Evolutionary conservation across 257 asterid genomes (phyloP), one percentile per base, ranked within the genome.

Genomic region (Ophiorrhiza pumila): DNA sequence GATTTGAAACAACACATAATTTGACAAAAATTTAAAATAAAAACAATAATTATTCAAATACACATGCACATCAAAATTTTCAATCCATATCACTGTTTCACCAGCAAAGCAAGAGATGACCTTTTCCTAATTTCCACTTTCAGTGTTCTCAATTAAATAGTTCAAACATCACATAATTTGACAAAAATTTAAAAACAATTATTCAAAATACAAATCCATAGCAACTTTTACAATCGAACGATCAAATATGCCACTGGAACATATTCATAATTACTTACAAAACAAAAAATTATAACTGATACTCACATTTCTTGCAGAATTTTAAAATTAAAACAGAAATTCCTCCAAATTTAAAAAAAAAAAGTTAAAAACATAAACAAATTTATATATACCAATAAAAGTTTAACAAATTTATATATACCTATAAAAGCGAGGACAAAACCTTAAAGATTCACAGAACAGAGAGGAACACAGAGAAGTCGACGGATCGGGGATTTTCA

Each of bases 401-500:
- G n/a, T n/a, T n/a, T n/a, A 45, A 65, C 52, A 62, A 11, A 23
- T 5, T 14, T 43, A 18, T n/a, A 3, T 55, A 31, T n/a, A n/a
- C n/a, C n/a, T 4, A 49, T 5, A 34, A 13, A 53, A 11, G 31
- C 65, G 42, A 39, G 49, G 55, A 55, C 5, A 20, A 65, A 71
- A 77, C 72, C 69, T 55, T 46, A 7, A 32, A 12, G 46, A 55
- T 55, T 29, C 35, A 63, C 35, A 14, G 34, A 5, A 20, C 31
- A 13, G 9, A 68, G 32, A 23, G 4, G n/a, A 13, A 67, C 29
- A 60, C 1, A 20, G 52, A 59, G 73, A 50, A 34, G 72, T 71
- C 77, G 80, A 56, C 80, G 73, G 59, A 57, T 65, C 20, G 27
- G 18, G 60, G 68, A 55, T 8, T 27, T 10, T 27, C 18, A 23